Base-by-base conservation (phyloP, 2,329 filamentous ascomycete genomes). In the Geosmithia putterillii region DNA sequence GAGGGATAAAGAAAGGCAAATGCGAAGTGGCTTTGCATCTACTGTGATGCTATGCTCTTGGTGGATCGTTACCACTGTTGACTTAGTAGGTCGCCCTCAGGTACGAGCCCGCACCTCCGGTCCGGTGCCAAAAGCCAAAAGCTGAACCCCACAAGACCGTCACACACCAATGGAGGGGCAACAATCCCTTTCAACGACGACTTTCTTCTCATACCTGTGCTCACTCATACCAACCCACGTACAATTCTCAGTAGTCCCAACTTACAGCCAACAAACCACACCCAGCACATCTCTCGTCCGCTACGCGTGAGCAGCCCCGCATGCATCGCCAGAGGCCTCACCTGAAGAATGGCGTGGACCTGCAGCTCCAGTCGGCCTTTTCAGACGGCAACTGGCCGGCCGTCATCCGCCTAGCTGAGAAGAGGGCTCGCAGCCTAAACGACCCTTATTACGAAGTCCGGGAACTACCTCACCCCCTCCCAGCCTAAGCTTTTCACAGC, bases 371-470 rank as follows among this genome's bases (percentile, higher is more conserved):
- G 58, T 64, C 66, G 14, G 72, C 72, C 42, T 79, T 74, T 45
- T 62, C 64, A 36, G 71, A 74, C 43, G 63, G 67, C 42, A 73
- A 73, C 55, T 79, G 74, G 74, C 50, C 61, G 17, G 59, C 60
- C 15, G 72, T 68, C 43, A 60, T 69, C 21, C 71, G 68, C 22
- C 61, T 76, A 14, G 73, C 74, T 14, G 69, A 72, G 47, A 70
- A 74, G 56, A 62, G 71, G 22, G 60, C 62, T 45, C 67, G 66
- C 49, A 56, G 62, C 2, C 63, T 62, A 37, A 73, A 74, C 42
- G 73, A 77, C 37, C 61, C 69, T 7, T 79, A 78, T 52, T 78
- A 71, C 50, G 66, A 75, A 60, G 72, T 76, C 51, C 46, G 63
- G 43, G 7, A 7, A 17, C 15, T 12, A 12, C 7, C 18, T 32